Evolutionary conservation across 1,139 yeast genomes (phyloP).

Genomic region (Nakaseomyces nivariensis): DNA sequence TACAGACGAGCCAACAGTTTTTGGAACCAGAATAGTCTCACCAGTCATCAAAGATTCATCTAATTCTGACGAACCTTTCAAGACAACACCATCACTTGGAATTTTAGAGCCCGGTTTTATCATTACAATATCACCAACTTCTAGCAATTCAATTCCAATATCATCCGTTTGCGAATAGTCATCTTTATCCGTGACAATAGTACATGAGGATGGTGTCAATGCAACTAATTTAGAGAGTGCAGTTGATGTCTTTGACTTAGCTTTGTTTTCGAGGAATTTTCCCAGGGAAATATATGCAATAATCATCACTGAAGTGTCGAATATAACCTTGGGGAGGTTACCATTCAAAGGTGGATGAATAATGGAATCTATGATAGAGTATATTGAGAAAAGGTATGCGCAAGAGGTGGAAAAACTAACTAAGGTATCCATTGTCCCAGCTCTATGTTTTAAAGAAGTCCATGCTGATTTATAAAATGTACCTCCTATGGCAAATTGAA

Average conservation of each 20-base stretch:
- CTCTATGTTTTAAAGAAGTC: conserved; percentile 54
- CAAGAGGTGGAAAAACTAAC: conserved; percentile 76
- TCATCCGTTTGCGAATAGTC: conserved; percentile 14
- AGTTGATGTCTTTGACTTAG: conserved; percentile 87
- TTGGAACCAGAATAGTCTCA: conserved; percentile 68
- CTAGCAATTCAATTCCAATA: conserved; percentile 67
- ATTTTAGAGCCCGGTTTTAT: conserved; percentile 79
- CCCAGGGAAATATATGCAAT: conserved; percentile 78
- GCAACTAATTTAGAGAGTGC: conserved; percentile 76
- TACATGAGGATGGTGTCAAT: conserved; percentile 70
- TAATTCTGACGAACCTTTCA: conserved; percentile 69
- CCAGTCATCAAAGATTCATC: conserved; percentile 90
- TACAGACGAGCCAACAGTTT: conserved; percentile 49
- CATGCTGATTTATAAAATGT: conserved; percentile 56
- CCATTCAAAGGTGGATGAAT: conserved; percentile 23
- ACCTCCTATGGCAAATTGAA: conserved; percentile 55
- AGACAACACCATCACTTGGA: conserved; percentile 83
- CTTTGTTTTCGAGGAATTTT: conserved; percentile 81
- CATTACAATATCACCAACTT: conserved; percentile 65
- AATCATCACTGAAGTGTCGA: conserved; percentile 84
- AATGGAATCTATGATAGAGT: conserved; percentile 42
- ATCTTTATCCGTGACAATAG: conserved; percentile 37
- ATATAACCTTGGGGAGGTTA: conserved; percentile 58
- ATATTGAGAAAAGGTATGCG: conserved; percentile 64
- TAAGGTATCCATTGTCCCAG: conserved; percentile 94